phyloP scores from a whole-genome alignment of 371 early-diverging fungal genomes.

The Rhizopus sp. region DNA sequence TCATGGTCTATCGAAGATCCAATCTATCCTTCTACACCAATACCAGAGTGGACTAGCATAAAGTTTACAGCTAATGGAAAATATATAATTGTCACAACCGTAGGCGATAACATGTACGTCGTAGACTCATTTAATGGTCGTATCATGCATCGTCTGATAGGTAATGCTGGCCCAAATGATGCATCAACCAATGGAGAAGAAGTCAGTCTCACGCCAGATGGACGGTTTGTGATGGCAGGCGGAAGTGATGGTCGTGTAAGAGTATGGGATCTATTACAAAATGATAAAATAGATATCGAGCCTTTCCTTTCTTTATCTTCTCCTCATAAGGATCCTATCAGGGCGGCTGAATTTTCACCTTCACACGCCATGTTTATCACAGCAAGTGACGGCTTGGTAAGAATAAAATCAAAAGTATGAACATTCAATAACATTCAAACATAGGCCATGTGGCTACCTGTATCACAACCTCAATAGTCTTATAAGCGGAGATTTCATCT shows the following conservation, averaged over 20 bases:
- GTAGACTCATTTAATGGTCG: conserved; percentile 71
- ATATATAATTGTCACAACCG: conserved; percentile 70
- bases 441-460: conserved; percentile 5
- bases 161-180: conserved; percentile 42
- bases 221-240: conserved; percentile 72
- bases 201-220: conserved; percentile 78
- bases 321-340: conserved; percentile 42
- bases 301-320: conserved; percentile 24
- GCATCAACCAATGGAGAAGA: conserved; percentile 50
- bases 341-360: conserved; percentile 71
- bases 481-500: conserved; percentile 2
- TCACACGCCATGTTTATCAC: conserved; percentile 69
- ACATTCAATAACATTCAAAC: conserved; percentile 27
- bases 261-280: conserved; percentile 68
- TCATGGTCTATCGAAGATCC: conserved; percentile 40
- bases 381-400: conserved; percentile 18
- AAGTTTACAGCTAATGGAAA: conserved; percentile 80
- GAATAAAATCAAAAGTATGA: background rate
- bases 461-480: conserved; percentile 41
- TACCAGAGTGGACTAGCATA: conserved; percentile 61
- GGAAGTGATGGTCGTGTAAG: conserved; percentile 64
- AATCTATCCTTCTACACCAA: conserved; percentile 21
- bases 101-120: conserved; percentile 63
- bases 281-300: conserved; percentile 15
- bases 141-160: conserved; percentile 53